Conservation (phyloP, 768 basidiomycete genomes). For the Lactarius sanguifluus region DNA sequence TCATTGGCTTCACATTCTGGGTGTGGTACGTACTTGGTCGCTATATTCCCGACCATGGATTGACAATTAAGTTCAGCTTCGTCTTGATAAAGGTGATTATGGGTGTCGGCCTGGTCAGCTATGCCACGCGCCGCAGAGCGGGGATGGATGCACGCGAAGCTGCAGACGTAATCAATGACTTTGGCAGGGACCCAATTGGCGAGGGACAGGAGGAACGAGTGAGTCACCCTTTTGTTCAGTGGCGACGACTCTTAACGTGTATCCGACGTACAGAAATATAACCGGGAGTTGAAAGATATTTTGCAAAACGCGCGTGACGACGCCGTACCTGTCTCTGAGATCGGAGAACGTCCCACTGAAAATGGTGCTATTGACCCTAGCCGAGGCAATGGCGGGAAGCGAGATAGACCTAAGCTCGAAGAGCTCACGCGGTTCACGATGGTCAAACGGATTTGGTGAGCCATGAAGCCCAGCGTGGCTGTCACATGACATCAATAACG, state of each 20-base stretch:
- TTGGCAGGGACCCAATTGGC: conserved; percentile 87
- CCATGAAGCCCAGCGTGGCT: background rate
- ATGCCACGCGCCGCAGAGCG: conserved; percentile 68
- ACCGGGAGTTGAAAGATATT: conserved; percentile 72
- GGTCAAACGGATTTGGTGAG: conserved; percentile 86
- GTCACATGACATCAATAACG: background rate
- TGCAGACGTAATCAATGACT: conserved; percentile 81
- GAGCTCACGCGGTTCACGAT: conserved; percentile 94
- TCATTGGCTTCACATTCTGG: conserved; percentile 73
- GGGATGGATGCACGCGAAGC: conserved; percentile 77
- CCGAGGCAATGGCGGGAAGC: conserved; percentile 33
- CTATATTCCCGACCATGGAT: background rate
- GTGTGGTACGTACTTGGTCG: conserved; percentile 59
- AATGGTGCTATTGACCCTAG: conserved; percentile 19
- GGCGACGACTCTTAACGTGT: background rate
- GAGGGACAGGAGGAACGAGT: conserved; percentile 87
- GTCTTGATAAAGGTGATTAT: conserved; percentile 91
- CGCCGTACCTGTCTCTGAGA: conserved; percentile 62
- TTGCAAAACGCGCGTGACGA: conserved; percentile 72
- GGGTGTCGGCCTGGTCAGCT: conserved; percentile 83
- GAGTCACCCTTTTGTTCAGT: conserved; percentile 30
- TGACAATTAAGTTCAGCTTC: conserved; percentile 47
- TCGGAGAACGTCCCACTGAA: conserved; percentile 52
- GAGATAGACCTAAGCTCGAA: conserved; percentile 71
- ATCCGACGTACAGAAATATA: conserved; percentile 60